Evolutionary conservation across 805 yeast genomes (phyloP).

Genomic region (Wickerhamomyces tratensis): DNA sequence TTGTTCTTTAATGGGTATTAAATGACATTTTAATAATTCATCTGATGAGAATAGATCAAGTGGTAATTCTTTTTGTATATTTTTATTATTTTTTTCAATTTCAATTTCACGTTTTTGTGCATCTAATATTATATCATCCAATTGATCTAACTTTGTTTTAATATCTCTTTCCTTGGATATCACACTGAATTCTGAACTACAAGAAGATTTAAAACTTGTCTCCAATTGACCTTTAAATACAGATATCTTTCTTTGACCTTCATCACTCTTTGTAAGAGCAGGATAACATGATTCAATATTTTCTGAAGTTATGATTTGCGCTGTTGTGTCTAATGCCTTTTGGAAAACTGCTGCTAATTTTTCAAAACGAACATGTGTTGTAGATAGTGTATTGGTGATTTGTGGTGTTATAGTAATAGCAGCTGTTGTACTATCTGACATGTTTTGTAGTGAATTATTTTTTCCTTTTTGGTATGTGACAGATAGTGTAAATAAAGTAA

Average conservation of each 20-base stretch:
- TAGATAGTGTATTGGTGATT: no score
- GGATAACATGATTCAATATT: constrained; percentile 45
- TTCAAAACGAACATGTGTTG: constrained; percentile 28
- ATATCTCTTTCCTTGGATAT: constrained; percentile 38
- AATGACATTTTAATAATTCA: constrained; percentile 12
- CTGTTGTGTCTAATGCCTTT: constrained; percentile 43
- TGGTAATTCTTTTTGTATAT: not conserved
- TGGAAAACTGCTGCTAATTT: constrained; percentile 36
- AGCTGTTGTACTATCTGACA: no score
- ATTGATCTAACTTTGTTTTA: constrained; percentile 28
- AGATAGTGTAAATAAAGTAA: no score
- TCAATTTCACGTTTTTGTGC: constrained; percentile 18
- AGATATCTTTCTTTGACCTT: constrained; percentile 31
- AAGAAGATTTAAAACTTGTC: constrained; percentile 22
- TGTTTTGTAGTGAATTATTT: not conserved
- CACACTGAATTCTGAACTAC: constrained; percentile 40
- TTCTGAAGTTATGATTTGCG: constrained; percentile 36
- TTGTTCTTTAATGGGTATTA: constrained; percentile 14
- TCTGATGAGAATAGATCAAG: constrained; percentile 12
- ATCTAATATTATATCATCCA: constrained; percentile 33
- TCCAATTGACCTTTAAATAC: constrained; percentile 38
- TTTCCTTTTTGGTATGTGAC: not conserved
- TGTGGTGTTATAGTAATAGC: no score
- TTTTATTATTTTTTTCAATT: not conserved
- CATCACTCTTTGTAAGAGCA: constrained; percentile 27